Conservation (phyloP, 2,329 filamentous ascomycete species). For the Fusarium robinianum region DNA sequence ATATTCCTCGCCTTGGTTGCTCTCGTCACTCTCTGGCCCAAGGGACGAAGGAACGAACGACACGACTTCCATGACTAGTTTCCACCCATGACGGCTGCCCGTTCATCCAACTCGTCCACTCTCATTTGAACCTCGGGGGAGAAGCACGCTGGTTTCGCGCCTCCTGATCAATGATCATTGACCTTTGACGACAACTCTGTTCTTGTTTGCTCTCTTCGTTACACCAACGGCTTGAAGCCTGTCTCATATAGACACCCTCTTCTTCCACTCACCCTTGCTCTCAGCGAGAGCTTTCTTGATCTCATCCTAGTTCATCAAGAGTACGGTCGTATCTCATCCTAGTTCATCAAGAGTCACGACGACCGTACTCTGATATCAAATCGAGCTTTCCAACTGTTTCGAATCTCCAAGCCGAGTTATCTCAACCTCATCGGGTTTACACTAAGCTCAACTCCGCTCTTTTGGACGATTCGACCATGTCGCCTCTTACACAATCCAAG, state of each 20-base stretch:
- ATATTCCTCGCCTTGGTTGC: too few species aligned
- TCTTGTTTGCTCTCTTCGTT: constrained; percentile 18
- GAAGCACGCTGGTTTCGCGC: constrained; percentile 6
- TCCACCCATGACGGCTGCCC: constrained; percentile 1
- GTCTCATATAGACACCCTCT: constrained; percentile 12
- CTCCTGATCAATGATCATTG: constrained; percentile 10
- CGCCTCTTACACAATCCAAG: constrained; percentile 51
- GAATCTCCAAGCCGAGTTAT: too few species aligned
- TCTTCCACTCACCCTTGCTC: constrained; percentile 24
- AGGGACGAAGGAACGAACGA: not conserved
- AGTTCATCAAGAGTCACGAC: too few species aligned
- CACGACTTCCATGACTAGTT: constrained; percentile 7
- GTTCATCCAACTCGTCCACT: constrained; percentile 1
- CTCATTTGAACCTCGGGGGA: constrained; percentile 7
- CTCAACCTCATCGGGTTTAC: too few species aligned
- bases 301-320: too few species aligned
- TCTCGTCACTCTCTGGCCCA: not conserved
- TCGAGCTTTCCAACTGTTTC: too few species aligned
- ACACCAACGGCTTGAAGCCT: constrained; percentile 15
- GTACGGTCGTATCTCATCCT: too few species aligned
- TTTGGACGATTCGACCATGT: constrained; percentile 41
- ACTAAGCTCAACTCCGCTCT: constrained; percentile 1
- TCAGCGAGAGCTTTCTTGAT: constrained; percentile 5
- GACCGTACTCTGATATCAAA: too few species aligned
- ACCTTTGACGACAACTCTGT: constrained; percentile 7